phyloP scores from a whole-genome alignment of 768 basidiomycete genomes.

The Podaxis sp. region DNA sequence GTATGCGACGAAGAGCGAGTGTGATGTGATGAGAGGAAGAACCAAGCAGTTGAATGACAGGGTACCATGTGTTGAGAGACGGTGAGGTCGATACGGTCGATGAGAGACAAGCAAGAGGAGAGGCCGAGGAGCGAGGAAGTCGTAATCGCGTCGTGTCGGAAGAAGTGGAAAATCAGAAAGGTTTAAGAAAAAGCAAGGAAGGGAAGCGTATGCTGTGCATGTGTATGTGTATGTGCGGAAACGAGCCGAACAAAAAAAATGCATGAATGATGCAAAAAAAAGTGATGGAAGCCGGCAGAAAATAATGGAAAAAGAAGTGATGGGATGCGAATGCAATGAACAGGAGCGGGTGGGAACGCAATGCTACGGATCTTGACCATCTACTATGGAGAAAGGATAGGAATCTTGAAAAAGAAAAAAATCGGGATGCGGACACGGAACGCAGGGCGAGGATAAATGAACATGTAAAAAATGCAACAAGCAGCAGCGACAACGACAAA shows the following conservation, averaged over 20 bases:
- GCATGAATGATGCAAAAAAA: slow-evolving; percentile 12
- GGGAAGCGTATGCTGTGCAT: not conserved
- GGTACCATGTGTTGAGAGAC: not conserved
- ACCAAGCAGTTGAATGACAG: slow-evolving; percentile 24
- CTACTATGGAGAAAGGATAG: not conserved
- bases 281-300: not conserved
- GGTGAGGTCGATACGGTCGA: not conserved
- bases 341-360: not conserved
- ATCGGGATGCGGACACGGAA: not conserved
- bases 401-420: not conserved
- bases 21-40: not conserved
- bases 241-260: not conserved
- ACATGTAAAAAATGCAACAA: not conserved
- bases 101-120: not conserved
- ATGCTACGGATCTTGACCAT: not conserved
- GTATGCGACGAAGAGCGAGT: not conserved
- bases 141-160: slow-evolving; percentile 9
- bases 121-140: slow-evolving; percentile 14
- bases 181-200: slow-evolving; percentile 12
- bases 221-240: not conserved
- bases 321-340: slow-evolving; percentile 1
- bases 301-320: not conserved
- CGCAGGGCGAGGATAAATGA: not conserved
- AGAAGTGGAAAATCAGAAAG: slow-evolving; percentile 7
- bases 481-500: slow-evolving; percentile 13